Percentiles rank a stretch among this genome's conserved stretches.
phyloP scores from a whole-genome alignment of 108 stramenopile species.

The Cyclotella sp. region DNA sequence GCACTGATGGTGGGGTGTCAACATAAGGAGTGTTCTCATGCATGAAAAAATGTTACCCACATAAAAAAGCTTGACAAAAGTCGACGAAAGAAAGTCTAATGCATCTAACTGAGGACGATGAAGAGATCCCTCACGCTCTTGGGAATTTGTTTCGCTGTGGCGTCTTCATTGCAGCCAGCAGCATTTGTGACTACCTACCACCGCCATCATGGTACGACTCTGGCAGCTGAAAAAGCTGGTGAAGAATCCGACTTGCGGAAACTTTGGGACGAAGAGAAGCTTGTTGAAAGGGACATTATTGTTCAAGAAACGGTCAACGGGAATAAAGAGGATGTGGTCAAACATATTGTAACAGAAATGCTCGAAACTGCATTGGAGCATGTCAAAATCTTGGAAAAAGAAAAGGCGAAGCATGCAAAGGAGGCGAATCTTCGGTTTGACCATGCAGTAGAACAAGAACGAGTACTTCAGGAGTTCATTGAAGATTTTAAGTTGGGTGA shows the following conservation, averaged over 20 bases:
- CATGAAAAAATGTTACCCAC: too few species aligned
- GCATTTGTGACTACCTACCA: not conserved
- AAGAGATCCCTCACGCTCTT: not conserved
- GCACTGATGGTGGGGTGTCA: too few species aligned
- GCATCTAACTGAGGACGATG: not conserved
- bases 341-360: conserved; percentile 7
- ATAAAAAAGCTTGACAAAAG: too few species aligned
- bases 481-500: conserved; percentile 3
- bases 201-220: not conserved
- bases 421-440: not conserved
- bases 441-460: conserved; percentile 2
- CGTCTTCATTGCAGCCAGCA: not conserved
- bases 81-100: too few species aligned
- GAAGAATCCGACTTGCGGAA: not conserved
- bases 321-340: not conserved
- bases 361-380: conserved; percentile 5
- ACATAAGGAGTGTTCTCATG: too few species aligned
- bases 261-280: not conserved
- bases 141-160: not conserved
- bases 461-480: not conserved
- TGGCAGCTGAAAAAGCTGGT: not conserved
- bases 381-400: not conserved
- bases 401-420: conserved; percentile 7
- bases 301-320: not conserved
- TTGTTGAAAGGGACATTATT: not conserved